Evolutionary conservation across 139 green algal genomes (phyloP), one percentile per base, ranked within the genome.

Genomic region (Medakamo hakoo): DNA sequence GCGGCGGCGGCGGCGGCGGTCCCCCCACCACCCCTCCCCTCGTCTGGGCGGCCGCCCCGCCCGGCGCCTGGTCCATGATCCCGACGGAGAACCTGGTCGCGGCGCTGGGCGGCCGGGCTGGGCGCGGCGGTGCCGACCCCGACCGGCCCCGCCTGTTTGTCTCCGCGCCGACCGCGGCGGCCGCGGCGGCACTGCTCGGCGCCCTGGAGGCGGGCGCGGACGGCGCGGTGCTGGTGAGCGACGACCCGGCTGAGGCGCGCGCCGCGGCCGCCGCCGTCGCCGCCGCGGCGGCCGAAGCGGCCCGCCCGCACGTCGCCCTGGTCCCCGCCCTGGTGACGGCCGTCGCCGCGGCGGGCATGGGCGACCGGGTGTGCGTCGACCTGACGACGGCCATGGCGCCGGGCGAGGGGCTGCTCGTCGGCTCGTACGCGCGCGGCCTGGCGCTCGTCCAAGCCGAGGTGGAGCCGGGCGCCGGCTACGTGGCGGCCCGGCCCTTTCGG

Each of bases 1-100:
- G 40, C 40, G 40, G 40, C 40, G 16, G 9, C 16, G 40, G 40
- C 40, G 40, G 16, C 40, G 9, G 40, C 40, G 16, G 9, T 52
- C 40, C 40, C 40, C 40, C 40, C 40, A n/a, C 40, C 9, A 52
- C 40, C 16, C 40, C 40, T 9, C 40, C 40, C 9, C 40, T 16
- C 9, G 40, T 16, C 9, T 52, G 9, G 40, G 9, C 40, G 16
- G 9, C 40, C 9, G 16, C 40, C 40, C 40, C 9, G 40, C 40
- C 40, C 40, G 40, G 40, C 40, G 40, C 40, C 9, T 52, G 40
- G 40, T 9, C 40, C 40, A 77, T 94, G 25, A 96, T 96, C n/a
- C 89, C 89, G 0, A 86, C 84, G 2, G 89, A 96, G 68, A 96
- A 96, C 70, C 65, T 96, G 27, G 86, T 96, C 21, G 89, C 89